Conservation (phyloP, 805 yeast genomes). For the Metschnikowia matae region DNA sequence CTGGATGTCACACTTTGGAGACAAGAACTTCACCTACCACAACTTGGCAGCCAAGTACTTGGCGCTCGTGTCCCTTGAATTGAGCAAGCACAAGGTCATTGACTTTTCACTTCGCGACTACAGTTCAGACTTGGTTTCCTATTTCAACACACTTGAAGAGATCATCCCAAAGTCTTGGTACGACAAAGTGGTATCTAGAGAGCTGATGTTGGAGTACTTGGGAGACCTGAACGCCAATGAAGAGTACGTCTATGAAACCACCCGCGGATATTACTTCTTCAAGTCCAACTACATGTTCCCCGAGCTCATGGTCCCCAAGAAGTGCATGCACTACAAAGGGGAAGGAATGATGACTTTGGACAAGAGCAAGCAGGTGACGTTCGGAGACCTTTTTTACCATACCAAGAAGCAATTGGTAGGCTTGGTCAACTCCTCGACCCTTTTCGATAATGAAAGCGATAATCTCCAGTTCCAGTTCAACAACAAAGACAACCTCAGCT, state of each 20-base stretch:
- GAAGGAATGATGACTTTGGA: constrained; percentile 7
- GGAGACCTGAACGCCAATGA: constrained; percentile 10
- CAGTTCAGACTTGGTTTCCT: constrained; percentile 36
- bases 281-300: constrained; percentile 8
- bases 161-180: constrained; percentile 37
- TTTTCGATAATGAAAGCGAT: constrained; percentile 27
- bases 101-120: constrained; percentile 46
- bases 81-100: constrained; percentile 57
- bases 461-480: constrained; percentile 29
- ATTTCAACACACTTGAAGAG: constrained; percentile 29
- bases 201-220: constrained; percentile 7
- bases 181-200: constrained; percentile 12
- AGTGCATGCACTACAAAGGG: constrained; percentile 11
- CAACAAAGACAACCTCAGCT: constrained; percentile 28
- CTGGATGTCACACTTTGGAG: constrained; percentile 53
- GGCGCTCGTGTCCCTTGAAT: constrained; percentile 50
- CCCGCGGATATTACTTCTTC: constrained; percentile 7
- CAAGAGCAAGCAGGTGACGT: constrained; percentile 13
- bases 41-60: constrained; percentile 55
- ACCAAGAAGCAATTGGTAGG: constrained; percentile 23
- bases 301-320: constrained; percentile 12
- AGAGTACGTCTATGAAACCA: constrained; percentile 9
- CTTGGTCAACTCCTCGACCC: constrained; percentile 19
- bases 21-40: constrained; percentile 51
- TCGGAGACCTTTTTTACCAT: constrained; percentile 24